Conservation (phyloP, 352 stramenopile species). For the Blastocystis sp. region DNA sequence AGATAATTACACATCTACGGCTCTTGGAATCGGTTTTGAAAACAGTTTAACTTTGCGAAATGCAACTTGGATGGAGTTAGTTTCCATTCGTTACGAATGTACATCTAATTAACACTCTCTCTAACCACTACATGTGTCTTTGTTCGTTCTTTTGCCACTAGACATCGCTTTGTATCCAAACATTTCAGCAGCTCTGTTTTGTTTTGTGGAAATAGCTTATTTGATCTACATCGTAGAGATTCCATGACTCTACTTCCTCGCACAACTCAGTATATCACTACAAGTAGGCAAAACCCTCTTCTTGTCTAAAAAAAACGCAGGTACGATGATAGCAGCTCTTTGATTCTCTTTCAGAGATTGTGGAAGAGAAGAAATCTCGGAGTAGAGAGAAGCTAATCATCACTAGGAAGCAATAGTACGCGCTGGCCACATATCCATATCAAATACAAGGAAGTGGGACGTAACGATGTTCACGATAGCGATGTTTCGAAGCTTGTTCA, state of each 20-base stretch:
- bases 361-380: neutral
- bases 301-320: constrained; percentile 36
- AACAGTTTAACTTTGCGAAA: neutral
- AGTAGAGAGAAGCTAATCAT: constrained; percentile 12
- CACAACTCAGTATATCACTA: neutral
- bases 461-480: constrained; percentile 40
- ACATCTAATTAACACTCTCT: neutral
- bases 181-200: constrained; percentile 23
- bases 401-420: neutral
- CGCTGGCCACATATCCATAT: constrained; percentile 59
- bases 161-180: neutral
- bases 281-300: neutral
- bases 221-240: neutral
- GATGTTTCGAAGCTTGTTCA: constrained; percentile 58
- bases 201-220: constrained; percentile 5
- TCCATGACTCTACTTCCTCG: neutral
- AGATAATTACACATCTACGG: neutral
- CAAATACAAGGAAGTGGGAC: constrained; percentile 36
- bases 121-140: neutral
- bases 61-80: neutral
- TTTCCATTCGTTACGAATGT: neutral
- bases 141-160: neutral
- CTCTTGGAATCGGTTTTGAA: constrained; percentile 41
- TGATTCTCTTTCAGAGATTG: neutral
- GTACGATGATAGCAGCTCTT: constrained; percentile 9